Evolutionary conservation across 2,329 filamentous ascomycete species (phyloP), one percentile per base, ranked within the genome.

Genomic region (Penicillium sp.): DNA sequence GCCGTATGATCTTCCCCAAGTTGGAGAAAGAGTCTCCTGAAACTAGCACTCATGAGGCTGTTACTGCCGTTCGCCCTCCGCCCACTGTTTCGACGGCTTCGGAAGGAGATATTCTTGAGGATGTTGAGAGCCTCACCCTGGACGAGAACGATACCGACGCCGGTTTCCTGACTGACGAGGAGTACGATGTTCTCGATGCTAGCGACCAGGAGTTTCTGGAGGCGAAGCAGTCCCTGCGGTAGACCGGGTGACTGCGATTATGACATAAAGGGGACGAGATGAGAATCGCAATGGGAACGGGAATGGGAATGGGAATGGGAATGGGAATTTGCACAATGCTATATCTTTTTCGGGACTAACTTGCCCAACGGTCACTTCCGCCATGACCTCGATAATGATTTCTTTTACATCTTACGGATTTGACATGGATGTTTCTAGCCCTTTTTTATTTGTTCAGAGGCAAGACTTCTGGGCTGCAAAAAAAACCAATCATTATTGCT

Each of bases 131-230:
- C 62, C 78, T 87, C 57, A 80, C 83, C 21, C 68, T 82, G 43
- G 79, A 79, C 42, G 79, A 79, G 53, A 72, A 75, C 13, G 71
- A 73, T 7, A 77, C 73, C 23, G 80, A 82, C n/a, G 86, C 90
- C 59, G 90, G 88, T 13, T 97, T 96, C 81, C 78, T 96, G 81
- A 98, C 95, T 0, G 95, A 99, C 63, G 95, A 98, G 75, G 95
- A 99, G 78, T 99, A 98, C 74, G 95, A 99, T 69, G 93, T 98
- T 64, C 86, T 98, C 46, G 92, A 97, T 78, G 93, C 92, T 44
- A 96, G 91, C 58, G 93, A 98, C 65, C 91, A 96, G 74, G 93
- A 98, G 73, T 89, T 84, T 64, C 74, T 86, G 51, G 82, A 83
- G 60, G 85, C 69, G 25, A 66, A 67, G 37, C 68, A 70, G 9